Evolutionary conservation across 2,329 filamentous ascomycete genomes (phyloP).

Genomic region (Botrytis porri): DNA sequence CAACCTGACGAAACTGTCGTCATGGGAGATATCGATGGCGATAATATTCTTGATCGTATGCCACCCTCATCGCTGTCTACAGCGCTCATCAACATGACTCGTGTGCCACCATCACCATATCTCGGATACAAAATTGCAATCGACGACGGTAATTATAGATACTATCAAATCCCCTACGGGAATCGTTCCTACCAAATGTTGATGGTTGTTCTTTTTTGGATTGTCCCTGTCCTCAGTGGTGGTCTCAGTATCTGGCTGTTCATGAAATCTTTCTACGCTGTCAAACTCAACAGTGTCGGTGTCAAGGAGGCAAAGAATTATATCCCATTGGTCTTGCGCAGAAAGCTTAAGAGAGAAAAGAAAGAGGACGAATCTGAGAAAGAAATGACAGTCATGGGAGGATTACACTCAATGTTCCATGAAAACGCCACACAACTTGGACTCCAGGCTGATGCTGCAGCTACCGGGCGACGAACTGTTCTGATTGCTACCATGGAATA

Average conservation of each 20-base stretch:
- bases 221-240: constrained; percentile 52
- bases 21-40: constrained; percentile 59
- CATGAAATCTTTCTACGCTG: constrained; percentile 52
- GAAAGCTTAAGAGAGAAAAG: constrained; percentile 37
- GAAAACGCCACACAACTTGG: constrained; percentile 17
- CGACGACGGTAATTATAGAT: constrained; percentile 53
- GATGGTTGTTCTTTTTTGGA: constrained; percentile 52
- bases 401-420: constrained; percentile 13
- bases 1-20: constrained; percentile 58
- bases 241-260: constrained; percentile 52
- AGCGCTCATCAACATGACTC: constrained; percentile 58
- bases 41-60: constrained; percentile 59
- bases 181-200: constrained; percentile 52
- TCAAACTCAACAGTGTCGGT: constrained; percentile 59
- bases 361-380: constrained; percentile 14
- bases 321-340: constrained; percentile 40
- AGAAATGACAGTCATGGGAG: constrained; percentile 25
- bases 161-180: constrained; percentile 52
- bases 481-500: constrained; percentile 71
- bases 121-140: constrained; percentile 54
- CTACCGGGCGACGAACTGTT: constrained; percentile 46
- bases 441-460: constrained; percentile 9
- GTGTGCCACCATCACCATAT: constrained; percentile 51
- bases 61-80: constrained; percentile 55
- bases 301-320: constrained; percentile 48